Base-by-base conservation (phyloP, 257 asterid species). In the Paulownia fortunei region DNA sequence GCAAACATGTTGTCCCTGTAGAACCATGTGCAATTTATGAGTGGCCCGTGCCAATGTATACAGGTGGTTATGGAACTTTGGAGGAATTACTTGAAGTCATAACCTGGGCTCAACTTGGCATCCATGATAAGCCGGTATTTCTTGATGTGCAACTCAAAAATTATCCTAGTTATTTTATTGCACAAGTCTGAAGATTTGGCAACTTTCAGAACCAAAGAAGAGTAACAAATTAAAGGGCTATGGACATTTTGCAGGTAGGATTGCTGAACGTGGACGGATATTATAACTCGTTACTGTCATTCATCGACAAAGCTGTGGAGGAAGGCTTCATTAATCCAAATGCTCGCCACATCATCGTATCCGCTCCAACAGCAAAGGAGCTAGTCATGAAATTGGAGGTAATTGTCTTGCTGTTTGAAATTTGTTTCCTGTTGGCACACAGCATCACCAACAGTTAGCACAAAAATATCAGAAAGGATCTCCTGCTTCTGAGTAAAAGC, bases 61-160 rank as follows among this genome's bases (percentile, higher is more conserved):
- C 88, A 94, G 99, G 99, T 80, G 99, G 99, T 61, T 94, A 94
- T 91, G 99, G 99, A 70, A 94, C 99, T 32, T 89, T 94, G 55
- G 99, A 94, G 92, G 98, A 94, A 82, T 80, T 94, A 73, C 97
- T 94, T 30, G 99, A 94, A 86, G 99, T 92, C 52, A 94, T 94
- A 86, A 94, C 99, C 3, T 94, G 99, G 99, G 98, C 99, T 59
- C 99, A 94, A 75, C 99, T 94, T 27, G 99, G 99, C 58, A 94
- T 94, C 80, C 98, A 94, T 76, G 97, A 94, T 74, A 94, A 94
- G 85, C 99, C 99, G 88, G 99, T 94, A 94, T 10, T 37, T 63
- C 26, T 51, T 8, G 62, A 47, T 47, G 5, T 47, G 16, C 6
- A 47, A 15, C 55, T 47, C n/a, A n/a, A n/a, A n/a, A n/a, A n/a